These are phyloP conservation scores for Serpula lacrymans DNA, from an alignment of 768 basidiomycete genomes.

Conservation along the genomic window DNA sequence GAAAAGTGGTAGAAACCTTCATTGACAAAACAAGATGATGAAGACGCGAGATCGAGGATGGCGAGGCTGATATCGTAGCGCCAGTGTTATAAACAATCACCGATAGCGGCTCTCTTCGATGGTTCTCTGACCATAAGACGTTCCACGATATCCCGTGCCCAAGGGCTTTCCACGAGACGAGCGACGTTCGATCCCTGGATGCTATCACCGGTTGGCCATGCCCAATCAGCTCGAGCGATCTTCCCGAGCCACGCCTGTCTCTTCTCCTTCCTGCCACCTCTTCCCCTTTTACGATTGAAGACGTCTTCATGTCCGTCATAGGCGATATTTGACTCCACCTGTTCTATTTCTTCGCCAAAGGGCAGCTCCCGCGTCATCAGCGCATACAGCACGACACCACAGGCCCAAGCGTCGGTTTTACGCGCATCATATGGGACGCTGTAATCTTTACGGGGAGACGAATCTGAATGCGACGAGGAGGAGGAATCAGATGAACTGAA, in stretches of 20 bases:
- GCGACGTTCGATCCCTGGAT: constrained; percentile 28
- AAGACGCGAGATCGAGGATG: too few relatives aligned
- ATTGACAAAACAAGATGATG: too few relatives aligned
- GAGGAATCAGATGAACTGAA: neutral
- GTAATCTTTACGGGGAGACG: too few relatives aligned
- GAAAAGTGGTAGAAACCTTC: too few relatives aligned
- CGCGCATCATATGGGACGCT: constrained; percentile 86
- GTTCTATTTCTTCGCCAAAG: constrained; percentile 55
- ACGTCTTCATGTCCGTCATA: constrained; percentile 6
- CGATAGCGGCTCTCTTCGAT: constrained; percentile 55
- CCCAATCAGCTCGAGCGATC: constrained; percentile 14
- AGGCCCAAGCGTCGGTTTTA: constrained; percentile 86
- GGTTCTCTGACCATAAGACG: constrained; percentile 70
- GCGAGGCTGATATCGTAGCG: too few relatives aligned
- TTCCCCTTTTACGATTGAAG: too few relatives aligned
- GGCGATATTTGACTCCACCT: too few relatives aligned
- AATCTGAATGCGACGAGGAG: too few relatives aligned
- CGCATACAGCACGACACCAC: constrained; percentile 84
- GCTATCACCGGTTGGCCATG: constrained; percentile 1
- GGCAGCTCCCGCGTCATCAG: constrained; percentile 68
- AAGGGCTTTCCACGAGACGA: constrained; percentile 37
- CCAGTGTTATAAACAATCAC: too few relatives aligned
- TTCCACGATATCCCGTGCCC: constrained; percentile 53
- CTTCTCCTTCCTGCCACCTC: constrained; percentile 21
- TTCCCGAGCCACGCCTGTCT: constrained; percentile 29